Conservation (phyloP, 2,329 filamentous ascomycete species). For the Lecanicillium sp. region DNA sequence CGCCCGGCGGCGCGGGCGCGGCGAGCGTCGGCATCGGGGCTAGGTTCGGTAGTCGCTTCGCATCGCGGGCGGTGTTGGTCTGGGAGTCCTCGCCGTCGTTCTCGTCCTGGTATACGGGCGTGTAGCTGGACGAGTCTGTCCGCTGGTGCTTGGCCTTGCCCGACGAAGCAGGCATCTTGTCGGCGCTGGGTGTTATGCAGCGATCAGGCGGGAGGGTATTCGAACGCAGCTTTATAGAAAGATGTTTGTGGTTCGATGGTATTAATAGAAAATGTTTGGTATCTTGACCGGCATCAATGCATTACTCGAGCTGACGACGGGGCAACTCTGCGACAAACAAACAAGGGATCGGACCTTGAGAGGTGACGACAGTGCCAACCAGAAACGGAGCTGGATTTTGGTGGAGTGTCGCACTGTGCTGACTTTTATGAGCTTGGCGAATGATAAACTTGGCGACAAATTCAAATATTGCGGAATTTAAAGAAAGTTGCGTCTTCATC, state of each 20-base stretch:
- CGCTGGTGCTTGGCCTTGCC: conserved; percentile 4
- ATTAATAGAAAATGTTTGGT: too few relatives aligned
- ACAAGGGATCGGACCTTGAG: not conserved
- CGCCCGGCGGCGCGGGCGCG: conserved; percentile 11
- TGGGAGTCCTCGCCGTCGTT: conserved; percentile 3
- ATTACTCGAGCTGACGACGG: not conserved
- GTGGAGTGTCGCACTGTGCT: not conserved
- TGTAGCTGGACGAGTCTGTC: conserved; percentile 23
- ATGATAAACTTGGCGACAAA: not conserved
- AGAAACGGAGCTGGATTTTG: not conserved
- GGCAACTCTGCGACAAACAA: not conserved
- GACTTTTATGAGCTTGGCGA: not conserved
- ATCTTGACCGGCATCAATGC: not conserved
- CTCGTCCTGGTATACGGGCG: conserved; percentile 30
- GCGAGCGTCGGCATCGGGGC: not conserved
- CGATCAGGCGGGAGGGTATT: too few relatives aligned
- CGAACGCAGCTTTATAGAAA: too few relatives aligned
- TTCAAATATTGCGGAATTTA: not conserved
- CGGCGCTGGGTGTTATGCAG: not conserved
- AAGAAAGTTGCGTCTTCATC: not conserved
- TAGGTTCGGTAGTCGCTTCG: not conserved
- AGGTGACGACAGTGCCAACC: conserved; percentile 8
- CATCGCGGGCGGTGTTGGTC: not conserved
- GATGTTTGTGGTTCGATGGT: not conserved
- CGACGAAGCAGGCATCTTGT: conserved; percentile 6